phyloP scores from a whole-genome alignment of 1,284 basidiomycete species.

The Cystobasidiaceae sp. region DNA sequence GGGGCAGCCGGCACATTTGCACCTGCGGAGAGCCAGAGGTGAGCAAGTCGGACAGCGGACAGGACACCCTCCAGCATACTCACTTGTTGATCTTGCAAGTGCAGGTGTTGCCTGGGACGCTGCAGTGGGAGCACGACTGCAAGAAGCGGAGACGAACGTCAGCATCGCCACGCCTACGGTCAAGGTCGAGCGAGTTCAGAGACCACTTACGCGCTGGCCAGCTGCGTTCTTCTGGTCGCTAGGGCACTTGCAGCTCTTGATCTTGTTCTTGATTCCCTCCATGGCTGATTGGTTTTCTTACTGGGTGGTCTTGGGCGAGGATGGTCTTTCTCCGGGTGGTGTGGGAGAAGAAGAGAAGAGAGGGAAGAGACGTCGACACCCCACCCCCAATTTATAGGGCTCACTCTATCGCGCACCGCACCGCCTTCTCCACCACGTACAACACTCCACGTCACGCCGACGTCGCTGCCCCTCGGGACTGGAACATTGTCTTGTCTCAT shows the following conservation, averaged over 20 bases:
- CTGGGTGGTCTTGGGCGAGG: not conserved
- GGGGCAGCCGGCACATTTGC: constrained; percentile 21
- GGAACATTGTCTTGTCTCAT: too few relatives aligned
- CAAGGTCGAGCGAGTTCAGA: not conserved
- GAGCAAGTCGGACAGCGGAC: too few relatives aligned
- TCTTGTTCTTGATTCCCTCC: constrained; percentile 22
- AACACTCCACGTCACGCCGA: too few relatives aligned
- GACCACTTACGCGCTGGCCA: constrained; percentile 3
- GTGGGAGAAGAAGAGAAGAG: not conserved
- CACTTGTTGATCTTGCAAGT: constrained; percentile 26
- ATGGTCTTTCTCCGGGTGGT: not conserved
- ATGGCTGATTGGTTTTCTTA: not conserved
- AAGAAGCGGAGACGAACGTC: not conserved
- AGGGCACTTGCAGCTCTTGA: constrained; percentile 19
- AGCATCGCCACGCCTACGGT: not conserved
- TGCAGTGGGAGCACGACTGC: constrained; percentile 2
- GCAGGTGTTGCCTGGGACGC: not conserved
- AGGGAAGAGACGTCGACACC: too few relatives aligned
- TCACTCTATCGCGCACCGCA: too few relatives aligned
- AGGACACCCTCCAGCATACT: too few relatives aligned
- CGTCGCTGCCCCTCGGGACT: too few relatives aligned
- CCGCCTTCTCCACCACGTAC: too few relatives aligned
- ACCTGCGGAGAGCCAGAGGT: too few relatives aligned
- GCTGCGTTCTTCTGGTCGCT: not conserved
- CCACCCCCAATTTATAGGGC: too few relatives aligned